These are phyloP conservation scores for Seiridium cupressi DNA, from an alignment of 2,329 filamentous ascomycete genomes.

Conservation along the genomic window DNA sequence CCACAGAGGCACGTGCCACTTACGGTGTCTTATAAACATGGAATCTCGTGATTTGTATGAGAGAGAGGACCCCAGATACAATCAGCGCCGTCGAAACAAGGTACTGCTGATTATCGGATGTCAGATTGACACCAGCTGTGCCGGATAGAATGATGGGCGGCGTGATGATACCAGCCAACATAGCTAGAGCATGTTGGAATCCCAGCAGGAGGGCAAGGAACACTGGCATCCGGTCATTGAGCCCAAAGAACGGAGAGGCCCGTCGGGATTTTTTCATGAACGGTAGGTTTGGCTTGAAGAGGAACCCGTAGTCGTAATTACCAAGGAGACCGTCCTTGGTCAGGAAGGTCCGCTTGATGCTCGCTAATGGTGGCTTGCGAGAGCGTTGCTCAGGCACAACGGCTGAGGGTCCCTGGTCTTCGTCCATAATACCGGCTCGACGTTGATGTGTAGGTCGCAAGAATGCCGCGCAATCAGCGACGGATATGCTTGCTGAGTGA, in stretches of 20 bases:
- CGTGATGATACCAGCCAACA: slow-evolving; percentile 74
- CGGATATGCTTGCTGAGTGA: neutral
- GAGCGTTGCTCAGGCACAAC: slow-evolving; percentile 41
- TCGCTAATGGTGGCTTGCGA: slow-evolving; percentile 26
- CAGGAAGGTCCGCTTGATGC: slow-evolving; percentile 42
- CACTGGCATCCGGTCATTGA: slow-evolving; percentile 75
- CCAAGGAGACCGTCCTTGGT: slow-evolving; percentile 75
- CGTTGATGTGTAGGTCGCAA: neutral
- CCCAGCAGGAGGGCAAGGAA: slow-evolving; percentile 72
- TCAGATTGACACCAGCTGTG: slow-evolving; percentile 62
- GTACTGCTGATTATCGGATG: slow-evolving; percentile 64
- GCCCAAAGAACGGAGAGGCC: slow-evolving; percentile 79
- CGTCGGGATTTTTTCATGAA: slow-evolving; percentile 66
- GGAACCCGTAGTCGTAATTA: slow-evolving; percentile 84
- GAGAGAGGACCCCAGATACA: slow-evolving; percentile 72
- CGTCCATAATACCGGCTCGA: slow-evolving; percentile 43
- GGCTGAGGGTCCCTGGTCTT: slow-evolving; percentile 51
- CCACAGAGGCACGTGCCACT: slow-evolving; percentile 16
- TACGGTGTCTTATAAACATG: slow-evolving; percentile 65
- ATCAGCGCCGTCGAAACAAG: slow-evolving; percentile 78
- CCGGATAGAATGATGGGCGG: slow-evolving; percentile 72
- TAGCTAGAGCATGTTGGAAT: slow-evolving; percentile 76
- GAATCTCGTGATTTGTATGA: slow-evolving; percentile 75
- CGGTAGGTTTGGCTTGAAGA: slow-evolving; percentile 79
- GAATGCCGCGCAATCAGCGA: too few relatives aligned